phyloP scores from a whole-genome alignment of 768 basidiomycete genomes.

The Royoungia palumana region DNA sequence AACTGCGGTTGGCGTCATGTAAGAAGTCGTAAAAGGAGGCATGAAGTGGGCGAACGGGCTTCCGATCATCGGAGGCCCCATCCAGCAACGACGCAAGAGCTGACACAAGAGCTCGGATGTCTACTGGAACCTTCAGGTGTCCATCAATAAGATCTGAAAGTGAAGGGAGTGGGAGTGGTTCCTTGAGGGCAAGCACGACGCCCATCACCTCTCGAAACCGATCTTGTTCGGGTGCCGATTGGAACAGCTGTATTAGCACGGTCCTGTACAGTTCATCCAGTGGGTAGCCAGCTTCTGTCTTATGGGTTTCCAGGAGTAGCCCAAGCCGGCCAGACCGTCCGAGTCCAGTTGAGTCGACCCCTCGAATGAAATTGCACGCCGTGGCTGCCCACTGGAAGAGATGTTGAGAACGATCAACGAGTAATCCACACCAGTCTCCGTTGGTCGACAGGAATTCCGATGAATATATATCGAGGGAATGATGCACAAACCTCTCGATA shows the following conservation, averaged over 20 bases:
- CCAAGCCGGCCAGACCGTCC: neutral
- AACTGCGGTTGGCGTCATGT: too few species aligned
- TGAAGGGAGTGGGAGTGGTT: neutral
- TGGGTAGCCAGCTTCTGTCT: neutral
- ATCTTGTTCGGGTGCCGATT: neutral
- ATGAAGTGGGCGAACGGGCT: too few species aligned
- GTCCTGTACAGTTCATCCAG: neutral
- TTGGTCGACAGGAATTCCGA: neutral
- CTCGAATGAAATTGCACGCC: conserved; percentile 15
- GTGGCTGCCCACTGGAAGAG: conserved; percentile 26
- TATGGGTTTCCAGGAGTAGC: neutral
- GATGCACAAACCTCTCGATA: neutral
- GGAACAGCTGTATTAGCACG: neutral
- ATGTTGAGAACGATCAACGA: conserved; percentile 13
- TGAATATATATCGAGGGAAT: neutral
- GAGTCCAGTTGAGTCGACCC: neutral
- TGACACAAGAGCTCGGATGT: too few species aligned
- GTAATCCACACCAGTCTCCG: conserved; percentile 6
- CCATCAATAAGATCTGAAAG: neutral
- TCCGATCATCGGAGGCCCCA: too few species aligned
- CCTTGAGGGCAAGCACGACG: neutral
- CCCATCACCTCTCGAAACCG: neutral
- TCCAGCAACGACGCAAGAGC: too few species aligned
- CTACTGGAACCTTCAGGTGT: too few species aligned
- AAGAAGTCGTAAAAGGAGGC: neutral